Evolutionary conservation across 208 protist species (phyloP).

Genomic region (Phytomonas sp.): DNA sequence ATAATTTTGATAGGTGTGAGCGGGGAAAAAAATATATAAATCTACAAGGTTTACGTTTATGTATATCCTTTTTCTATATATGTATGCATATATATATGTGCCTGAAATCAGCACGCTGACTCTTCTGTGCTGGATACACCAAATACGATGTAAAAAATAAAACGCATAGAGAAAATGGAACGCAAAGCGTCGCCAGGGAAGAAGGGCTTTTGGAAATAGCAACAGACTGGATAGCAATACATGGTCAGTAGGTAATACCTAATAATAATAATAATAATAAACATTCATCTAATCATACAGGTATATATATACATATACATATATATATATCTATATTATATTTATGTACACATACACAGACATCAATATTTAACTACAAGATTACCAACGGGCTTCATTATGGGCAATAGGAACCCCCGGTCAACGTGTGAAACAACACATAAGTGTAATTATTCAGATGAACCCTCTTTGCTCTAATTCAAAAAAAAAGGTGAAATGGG

Average conservation of each 20-base stretch:
- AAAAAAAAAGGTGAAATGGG: background rate
- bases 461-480: background rate
- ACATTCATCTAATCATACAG: background rate
- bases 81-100: constrained; percentile 3
- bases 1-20: constrained; percentile 12
- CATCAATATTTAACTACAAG: background rate
- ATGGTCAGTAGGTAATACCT: background rate
- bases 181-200: background rate
- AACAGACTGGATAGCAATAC: background rate
- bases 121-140: background rate
- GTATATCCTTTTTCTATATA: constrained; percentile 3
- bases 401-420: background rate
- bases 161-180: background rate
- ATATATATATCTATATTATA: background rate
- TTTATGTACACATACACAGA: background rate
- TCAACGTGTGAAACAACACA: background rate
- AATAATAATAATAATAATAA: background rate
- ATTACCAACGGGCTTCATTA: background rate
- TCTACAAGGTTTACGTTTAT: constrained; percentile 7
- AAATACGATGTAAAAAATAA: background rate
- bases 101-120: background rate
- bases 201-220: background rate
- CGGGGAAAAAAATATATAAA: constrained; percentile 6
- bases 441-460: background rate
- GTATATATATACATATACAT: background rate